phyloP scores from a whole-genome alignment of 2,329 filamentous ascomycete genomes.

The Stemphylium lycopersici region DNA sequence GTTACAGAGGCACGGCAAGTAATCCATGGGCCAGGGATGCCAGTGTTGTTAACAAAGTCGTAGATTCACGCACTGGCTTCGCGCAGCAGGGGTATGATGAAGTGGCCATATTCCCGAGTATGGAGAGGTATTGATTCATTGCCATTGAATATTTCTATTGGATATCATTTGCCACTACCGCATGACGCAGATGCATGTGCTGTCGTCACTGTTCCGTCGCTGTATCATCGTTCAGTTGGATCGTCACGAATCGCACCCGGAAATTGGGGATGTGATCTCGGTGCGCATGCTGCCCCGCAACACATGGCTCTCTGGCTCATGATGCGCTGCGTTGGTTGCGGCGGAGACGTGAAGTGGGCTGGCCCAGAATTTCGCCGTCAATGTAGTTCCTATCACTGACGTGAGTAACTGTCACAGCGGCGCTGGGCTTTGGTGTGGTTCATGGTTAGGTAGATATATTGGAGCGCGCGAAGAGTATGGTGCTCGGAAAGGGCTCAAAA shows the following conservation, averaged over 20 bases:
- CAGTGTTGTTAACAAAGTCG: not conserved
- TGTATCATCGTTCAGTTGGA: not conserved
- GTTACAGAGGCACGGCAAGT: not conserved
- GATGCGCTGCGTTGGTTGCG: slow-evolving; percentile 17
- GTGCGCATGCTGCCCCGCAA: slow-evolving; percentile 15
- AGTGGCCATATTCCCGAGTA: not conserved
- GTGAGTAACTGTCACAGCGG: slow-evolving; percentile 14
- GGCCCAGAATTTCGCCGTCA: slow-evolving; percentile 6
- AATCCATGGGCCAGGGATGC: too few relatives aligned
- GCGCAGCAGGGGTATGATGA: not conserved
- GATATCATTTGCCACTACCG: slow-evolving; percentile 14
- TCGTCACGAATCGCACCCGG: not conserved
- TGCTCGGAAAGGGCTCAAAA: slow-evolving; percentile 39
- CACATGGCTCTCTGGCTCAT: not conserved
- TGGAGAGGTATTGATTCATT: not conserved
- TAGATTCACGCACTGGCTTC: not conserved
- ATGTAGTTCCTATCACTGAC: slow-evolving; percentile 15
- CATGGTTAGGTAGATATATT: slow-evolving; percentile 11
- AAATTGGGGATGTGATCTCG: slow-evolving; percentile 6
- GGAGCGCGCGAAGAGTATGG: slow-evolving; percentile 2
- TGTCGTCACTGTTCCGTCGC: not conserved
- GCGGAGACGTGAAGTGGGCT: slow-evolving; percentile 13
- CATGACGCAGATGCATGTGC: not conserved
- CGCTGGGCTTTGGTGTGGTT: not conserved
- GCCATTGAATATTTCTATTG: slow-evolving; percentile 13